These are phyloP conservation scores for Clitopilus hobsonii DNA, from an alignment of 768 basidiomycete genomes.

Conservation along the genomic window DNA sequence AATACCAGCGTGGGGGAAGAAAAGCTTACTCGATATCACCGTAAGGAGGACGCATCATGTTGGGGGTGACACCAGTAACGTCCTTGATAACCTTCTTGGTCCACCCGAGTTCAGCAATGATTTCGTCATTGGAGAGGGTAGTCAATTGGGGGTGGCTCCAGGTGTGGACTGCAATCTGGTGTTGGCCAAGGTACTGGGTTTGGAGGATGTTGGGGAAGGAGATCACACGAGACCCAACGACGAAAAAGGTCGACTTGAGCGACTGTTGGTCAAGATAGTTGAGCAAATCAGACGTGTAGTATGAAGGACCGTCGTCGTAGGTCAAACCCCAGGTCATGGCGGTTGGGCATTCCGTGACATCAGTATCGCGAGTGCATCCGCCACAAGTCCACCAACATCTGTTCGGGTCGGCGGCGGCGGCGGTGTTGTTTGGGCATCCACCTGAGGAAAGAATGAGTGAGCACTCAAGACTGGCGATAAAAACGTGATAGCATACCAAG, in stretches of 20 bases:
- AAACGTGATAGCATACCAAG: constrained; percentile 23
- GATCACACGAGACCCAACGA: constrained; percentile 77
- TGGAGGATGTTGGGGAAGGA: constrained; percentile 68
- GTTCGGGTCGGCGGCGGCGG: constrained; percentile 44
- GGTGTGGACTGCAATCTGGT: constrained; percentile 70
- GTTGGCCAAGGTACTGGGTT: constrained; percentile 68
- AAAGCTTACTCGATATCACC: constrained; percentile 67
- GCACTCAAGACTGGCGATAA: constrained; percentile 1
- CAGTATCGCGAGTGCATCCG: constrained; percentile 62
- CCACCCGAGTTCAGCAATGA: constrained; percentile 90
- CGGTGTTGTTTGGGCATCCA: constrained; percentile 58
- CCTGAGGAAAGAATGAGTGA: constrained; percentile 22
- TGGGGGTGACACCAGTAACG: constrained; percentile 72
- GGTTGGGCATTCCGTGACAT: constrained; percentile 73
- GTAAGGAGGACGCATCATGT: constrained; percentile 77
- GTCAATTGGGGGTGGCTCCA: constrained; percentile 76
- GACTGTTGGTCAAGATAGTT: constrained; percentile 58
- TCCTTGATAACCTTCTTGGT: constrained; percentile 82
- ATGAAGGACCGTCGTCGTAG: constrained; percentile 79
- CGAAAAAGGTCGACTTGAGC: constrained; percentile 83
- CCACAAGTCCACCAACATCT: constrained; percentile 83
- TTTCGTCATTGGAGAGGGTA: constrained; percentile 69
- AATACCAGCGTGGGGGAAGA: background rate
- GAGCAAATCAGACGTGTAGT: constrained; percentile 71
- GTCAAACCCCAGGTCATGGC: constrained; percentile 53